Conservation (phyloP, 2,329 filamentous ascomycete species). For the Neonectria coccinea region DNA sequence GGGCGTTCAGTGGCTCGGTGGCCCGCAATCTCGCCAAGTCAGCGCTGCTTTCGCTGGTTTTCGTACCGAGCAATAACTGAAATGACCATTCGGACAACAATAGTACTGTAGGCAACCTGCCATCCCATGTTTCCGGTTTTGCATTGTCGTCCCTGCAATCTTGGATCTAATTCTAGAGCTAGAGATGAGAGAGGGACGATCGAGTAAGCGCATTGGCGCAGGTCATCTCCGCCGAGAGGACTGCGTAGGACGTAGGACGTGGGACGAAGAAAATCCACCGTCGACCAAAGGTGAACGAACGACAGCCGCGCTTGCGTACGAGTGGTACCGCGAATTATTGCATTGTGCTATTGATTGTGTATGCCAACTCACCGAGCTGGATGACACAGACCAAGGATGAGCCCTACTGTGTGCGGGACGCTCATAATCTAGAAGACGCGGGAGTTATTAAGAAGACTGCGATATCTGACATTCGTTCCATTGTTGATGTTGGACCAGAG, state of each 20-base stretch:
- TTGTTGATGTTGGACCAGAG: not conserved
- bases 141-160: conserved; percentile 11
- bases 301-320: conserved; percentile 1
- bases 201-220: conserved; percentile 10
- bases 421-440: no score
- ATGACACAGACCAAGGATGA: conserved; percentile 11
- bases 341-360: conserved; percentile 10
- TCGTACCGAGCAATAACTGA: not conserved
- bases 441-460: not conserved
- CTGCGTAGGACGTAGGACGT: conserved; percentile 18
- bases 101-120: not conserved
- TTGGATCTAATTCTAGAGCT: conserved; percentile 1
- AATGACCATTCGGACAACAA: not conserved
- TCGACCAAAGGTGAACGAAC: conserved; percentile 13
- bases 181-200: conserved; percentile 29
- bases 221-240: conserved; percentile 19
- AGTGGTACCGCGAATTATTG: not conserved
- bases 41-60: not conserved
- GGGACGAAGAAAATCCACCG: conserved; percentile 12
- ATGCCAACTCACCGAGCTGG: conserved; percentile 8
- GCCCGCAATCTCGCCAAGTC: conserved; percentile 9
- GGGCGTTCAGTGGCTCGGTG: conserved; percentile 7
- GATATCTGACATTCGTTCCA: not conserved
- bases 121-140: conserved; percentile 5
- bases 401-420: not conserved